Base-by-base conservation (phyloP, 1,139 yeast genomes). In the Suhomyces kunorum region DNA sequence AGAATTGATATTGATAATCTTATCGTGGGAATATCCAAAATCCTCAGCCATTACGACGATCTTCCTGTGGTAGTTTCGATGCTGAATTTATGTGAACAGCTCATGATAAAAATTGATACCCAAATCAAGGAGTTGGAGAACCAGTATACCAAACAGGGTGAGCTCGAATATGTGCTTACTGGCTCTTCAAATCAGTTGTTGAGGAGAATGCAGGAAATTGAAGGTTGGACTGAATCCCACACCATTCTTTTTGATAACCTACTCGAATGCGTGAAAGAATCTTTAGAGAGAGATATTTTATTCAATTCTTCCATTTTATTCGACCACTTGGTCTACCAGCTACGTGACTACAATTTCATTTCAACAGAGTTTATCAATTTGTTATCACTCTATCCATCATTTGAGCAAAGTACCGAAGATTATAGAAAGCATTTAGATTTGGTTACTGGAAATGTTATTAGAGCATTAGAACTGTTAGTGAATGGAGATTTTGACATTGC, bases 241-340 rank as follows among this genome's bases (percentile, higher is more conserved):
- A 62, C 74, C 2, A 41, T 54, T 0, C 46, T 69, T 1, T 78
- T 74, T 43, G 70, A 74, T n/a, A 54, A 58, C 5, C 58, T 67
- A 30, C 53, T 80, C 2, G 58, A 61, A 1, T 57, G 70, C 20
- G 55, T 82, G 28, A 69, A 68, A 28, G 77, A 75, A 18, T 59
- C 70, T 0, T 58, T 78, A 5, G 81, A 80, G 37, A 70, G 67
- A 37, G 82, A 81, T 32, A 68, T 82, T 7, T 56, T 82, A 27
- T 71, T 78, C 44, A 73, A 75, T 47, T 74, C 87, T 0, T 74
- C 85, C 0, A 63, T 78, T 6, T 58, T 80, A 22, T 69, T 66
- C 43, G 78, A 72, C 47, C 61, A 66, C 40, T 52, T 72, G 33
- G 54, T 69, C 3, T 56, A 59, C 18, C 64, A 66, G 30, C 44